Evolutionary conservation across 257 asterid species (phyloP).

Genomic region (Paraleonurus japonicus): DNA sequence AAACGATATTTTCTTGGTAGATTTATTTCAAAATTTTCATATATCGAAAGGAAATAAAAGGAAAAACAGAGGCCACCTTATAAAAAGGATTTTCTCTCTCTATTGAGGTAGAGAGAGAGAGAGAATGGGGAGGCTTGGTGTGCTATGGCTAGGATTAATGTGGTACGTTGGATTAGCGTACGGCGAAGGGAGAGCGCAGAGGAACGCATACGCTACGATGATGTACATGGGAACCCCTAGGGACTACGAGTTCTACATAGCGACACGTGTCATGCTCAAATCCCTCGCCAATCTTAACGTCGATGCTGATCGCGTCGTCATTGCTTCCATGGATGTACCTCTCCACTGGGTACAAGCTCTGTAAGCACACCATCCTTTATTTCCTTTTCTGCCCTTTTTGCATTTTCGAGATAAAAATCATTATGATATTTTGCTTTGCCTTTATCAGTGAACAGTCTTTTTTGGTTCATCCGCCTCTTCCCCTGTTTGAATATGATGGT

Average conservation of each 20-base stretch:
- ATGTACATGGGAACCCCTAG: conserved; percentile 98
- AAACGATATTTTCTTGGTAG: background rate
- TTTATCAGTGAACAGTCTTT: background rate
- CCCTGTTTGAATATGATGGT: background rate
- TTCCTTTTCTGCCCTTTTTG: background rate
- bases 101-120: background rate
- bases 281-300: conserved; percentile 54
- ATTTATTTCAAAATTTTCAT: conserved; percentile 4
- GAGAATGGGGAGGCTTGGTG: conserved; percentile 9
- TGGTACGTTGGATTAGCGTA: background rate
- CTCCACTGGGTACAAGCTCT: conserved; percentile 69
- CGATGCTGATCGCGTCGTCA: conserved; percentile 89
- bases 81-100: background rate
- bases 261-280: conserved; percentile 82
- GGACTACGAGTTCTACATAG: conserved; percentile 88
- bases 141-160: conserved; percentile 18
- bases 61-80: background rate
- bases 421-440: background rate
- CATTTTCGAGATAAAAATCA: background rate
- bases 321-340: conserved; percentile 94
- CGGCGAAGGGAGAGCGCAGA: conserved; percentile 30
- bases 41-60: background rate
- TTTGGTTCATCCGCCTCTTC: background rate
- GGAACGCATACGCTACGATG: conserved; percentile 89
- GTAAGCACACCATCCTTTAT: conserved; percentile 39